These are phyloP conservation scores for Ajuga chamaepitys DNA, from an alignment of 257 asterid genomes.

Conservation along the genomic window DNA sequence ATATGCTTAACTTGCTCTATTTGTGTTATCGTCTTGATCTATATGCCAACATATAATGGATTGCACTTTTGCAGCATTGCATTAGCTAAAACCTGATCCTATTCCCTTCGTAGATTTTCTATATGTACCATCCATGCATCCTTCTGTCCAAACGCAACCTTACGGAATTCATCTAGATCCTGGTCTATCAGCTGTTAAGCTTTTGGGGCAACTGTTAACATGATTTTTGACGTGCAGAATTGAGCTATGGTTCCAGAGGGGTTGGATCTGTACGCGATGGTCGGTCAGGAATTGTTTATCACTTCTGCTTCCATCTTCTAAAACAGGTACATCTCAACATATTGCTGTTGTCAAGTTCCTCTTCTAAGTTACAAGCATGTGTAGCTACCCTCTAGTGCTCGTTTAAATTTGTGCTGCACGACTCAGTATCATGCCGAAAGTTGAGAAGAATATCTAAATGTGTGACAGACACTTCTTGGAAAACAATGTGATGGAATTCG, in stretches of 20 bases:
- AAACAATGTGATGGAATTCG: not conserved
- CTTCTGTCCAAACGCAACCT: not conserved
- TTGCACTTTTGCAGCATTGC: not conserved
- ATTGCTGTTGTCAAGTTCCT: not conserved
- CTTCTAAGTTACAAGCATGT: not conserved
- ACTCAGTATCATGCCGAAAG: not conserved
- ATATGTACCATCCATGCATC: not conserved
- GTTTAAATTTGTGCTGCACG: not conserved
- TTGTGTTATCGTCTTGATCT: not conserved
- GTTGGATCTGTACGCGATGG: no score
- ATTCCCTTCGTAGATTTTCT: not conserved
- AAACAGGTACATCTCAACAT: not conserved
- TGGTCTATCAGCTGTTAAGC: slow-evolving; percentile 8
- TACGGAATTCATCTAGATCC: not conserved
- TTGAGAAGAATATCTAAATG: not conserved
- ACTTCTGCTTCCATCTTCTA: no score
- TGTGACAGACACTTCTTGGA: slow-evolving; percentile 5
- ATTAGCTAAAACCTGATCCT: not conserved
- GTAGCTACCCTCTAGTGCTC: not conserved
- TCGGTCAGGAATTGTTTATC: no score
- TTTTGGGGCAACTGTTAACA: not conserved
- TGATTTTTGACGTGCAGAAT: slow-evolving; percentile 7
- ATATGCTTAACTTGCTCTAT: not conserved
- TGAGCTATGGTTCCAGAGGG: no score
- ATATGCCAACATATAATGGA: not conserved